These are phyloP conservation scores for Striga asiatica DNA, from an alignment of 257 asterid genomes.

Conservation along the genomic window DNA sequence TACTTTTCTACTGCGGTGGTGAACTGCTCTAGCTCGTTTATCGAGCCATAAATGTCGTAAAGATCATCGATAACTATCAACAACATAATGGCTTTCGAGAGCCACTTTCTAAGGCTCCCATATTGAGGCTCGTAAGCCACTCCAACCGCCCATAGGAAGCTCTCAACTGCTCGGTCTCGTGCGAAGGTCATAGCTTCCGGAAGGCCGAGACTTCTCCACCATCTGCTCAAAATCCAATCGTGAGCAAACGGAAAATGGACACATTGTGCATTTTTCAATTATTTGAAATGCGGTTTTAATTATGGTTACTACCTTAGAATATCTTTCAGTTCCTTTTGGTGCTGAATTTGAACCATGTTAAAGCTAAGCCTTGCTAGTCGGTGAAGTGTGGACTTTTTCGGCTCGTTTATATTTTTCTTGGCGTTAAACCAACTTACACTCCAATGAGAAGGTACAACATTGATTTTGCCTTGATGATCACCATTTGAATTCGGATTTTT, in stretches of 20 bases:
- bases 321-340: constrained; percentile 45
- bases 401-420: constrained; percentile 20
- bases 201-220: constrained; percentile 43
- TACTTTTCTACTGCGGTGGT: constrained; percentile 37
- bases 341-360: constrained; percentile 41
- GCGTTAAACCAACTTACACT: constrained; percentile 42
- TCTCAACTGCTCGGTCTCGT: constrained; percentile 43
- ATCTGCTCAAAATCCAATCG: constrained; percentile 23
- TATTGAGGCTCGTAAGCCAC: constrained; percentile 35
- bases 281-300: not conserved
- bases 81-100: constrained; percentile 33
- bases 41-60: constrained; percentile 48
- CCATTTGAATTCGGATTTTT: not conserved
- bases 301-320: constrained; percentile 31
- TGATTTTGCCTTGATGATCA: too few species aligned
- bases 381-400: constrained; percentile 9
- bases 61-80: constrained; percentile 44
- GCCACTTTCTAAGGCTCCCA: constrained; percentile 43
- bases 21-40: constrained; percentile 31
- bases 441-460: constrained; percentile 38
- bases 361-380: constrained; percentile 46
- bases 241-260: not conserved
- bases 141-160: constrained; percentile 45
- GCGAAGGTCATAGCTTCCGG: constrained; percentile 27
- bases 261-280: not conserved